Conservation (phyloP, 2,329 filamentous ascomycete genomes). For the Microsporum ferrugineum region DNA sequence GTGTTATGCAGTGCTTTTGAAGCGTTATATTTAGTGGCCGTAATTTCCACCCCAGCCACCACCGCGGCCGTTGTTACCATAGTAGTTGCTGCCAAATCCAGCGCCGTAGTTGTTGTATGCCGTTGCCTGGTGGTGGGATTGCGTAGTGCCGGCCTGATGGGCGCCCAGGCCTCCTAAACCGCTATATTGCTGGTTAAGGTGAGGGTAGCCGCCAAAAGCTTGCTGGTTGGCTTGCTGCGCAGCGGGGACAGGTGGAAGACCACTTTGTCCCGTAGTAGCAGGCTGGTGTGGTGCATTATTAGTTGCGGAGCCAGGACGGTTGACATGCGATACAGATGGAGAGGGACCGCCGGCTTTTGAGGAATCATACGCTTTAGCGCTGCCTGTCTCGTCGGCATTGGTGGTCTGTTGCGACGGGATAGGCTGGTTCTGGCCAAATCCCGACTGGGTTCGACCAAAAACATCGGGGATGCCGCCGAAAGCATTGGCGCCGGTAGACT, state of each 20-base stretch:
- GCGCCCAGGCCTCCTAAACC: slow-evolving; percentile 30
- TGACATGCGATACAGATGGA: slow-evolving; percentile 50
- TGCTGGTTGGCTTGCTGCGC: slow-evolving; percentile 41
- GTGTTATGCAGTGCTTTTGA: not conserved
- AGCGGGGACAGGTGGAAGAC: slow-evolving; percentile 44
- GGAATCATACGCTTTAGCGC: slow-evolving; percentile 44
- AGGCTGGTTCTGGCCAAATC: slow-evolving; percentile 46
- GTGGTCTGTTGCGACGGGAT: slow-evolving; percentile 39
- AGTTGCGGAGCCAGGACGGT: slow-evolving; percentile 51
- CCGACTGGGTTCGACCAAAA: slow-evolving; percentile 47
- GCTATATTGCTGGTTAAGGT: slow-evolving; percentile 42
- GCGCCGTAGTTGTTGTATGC: slow-evolving; percentile 35
- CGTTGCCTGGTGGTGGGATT: slow-evolving; percentile 30
- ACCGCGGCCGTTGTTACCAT: slow-evolving; percentile 32
- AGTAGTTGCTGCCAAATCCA: slow-evolving; percentile 33
- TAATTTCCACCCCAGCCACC: slow-evolving; percentile 39
- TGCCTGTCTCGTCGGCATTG: slow-evolving; percentile 40
- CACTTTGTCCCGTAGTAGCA: slow-evolving; percentile 34
- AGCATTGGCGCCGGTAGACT: slow-evolving; percentile 38
- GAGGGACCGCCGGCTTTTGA: slow-evolving; percentile 48
- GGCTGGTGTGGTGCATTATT: slow-evolving; percentile 46
- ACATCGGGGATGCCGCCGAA: slow-evolving; percentile 47
- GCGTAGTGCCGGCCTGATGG: slow-evolving; percentile 32
- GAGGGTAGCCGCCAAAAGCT: slow-evolving; percentile 46
- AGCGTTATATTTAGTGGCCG: slow-evolving; percentile 27